Base-by-base conservation (phyloP, 169 alveolate species). In the Plasmodium reichenowi region DNA sequence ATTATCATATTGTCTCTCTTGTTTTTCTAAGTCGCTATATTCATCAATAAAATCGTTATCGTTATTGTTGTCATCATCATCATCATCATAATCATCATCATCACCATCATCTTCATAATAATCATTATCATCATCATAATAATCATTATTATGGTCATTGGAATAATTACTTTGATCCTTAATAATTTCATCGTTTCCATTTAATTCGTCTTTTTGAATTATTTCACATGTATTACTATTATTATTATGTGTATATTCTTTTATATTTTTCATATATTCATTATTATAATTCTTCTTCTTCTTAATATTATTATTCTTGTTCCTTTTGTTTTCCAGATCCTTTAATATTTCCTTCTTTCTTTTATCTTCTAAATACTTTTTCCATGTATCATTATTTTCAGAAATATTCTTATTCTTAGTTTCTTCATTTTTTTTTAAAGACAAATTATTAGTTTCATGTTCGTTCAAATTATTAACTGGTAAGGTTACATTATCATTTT, bases 311-410 rank as follows among this genome's bases (percentile, higher is more conserved):
- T n/a, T 15, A 5, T 48, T 5, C 15, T 71, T 71, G 6, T n/a
- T 50, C 64, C 50, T 56, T 32, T 13, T 78, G 3, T 59, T 78
- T 13, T 68, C 47, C 38, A 83, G 43, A 68, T 83, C 85, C 70
- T 83, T 83, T 62, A 83, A 58, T 56, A 83, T 83, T 68, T 83
- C 91, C 3, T 83, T 83, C 17, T 38, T 54, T 26, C 91, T 50
- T 50, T 83, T 83, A 15, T 63, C 78, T 20, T 83, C 66, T 17
- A 56, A 58, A 45, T 67, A 59, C 15, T 56, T 83, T 68, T 68
- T 83, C 91, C 91, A 83, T 17, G 68, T 52, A 58, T 68, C 73
- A 4, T 48, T 20, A 22, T 68, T 50, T 48, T 68, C 91, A 74
- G 15, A 10, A 22, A 10, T 5, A 22, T 62, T 12, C 20, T 6